Evolutionary conservation across 2,329 filamentous ascomycete genomes (phyloP), one percentile per base, ranked within the genome.

Genomic region (Trichoderma afroharzianum): DNA sequence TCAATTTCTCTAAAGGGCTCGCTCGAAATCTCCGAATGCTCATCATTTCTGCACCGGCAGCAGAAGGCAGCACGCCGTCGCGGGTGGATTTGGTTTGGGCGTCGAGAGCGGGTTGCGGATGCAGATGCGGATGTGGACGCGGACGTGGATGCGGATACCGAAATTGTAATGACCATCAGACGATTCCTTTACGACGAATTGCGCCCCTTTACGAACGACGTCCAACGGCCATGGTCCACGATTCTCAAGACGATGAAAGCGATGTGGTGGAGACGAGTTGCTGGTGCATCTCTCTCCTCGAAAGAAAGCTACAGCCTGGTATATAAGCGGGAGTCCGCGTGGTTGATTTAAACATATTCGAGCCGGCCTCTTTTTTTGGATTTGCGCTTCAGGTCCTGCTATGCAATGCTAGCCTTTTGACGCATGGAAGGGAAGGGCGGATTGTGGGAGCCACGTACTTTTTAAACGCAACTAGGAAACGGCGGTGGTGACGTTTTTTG

Each of bases 1-100:
- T 86, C 89, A 88, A 81, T 89, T 95, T 81, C 86, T 97, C 79
- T 97, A 86, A 88, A 80, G 73, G 68, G 72, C 71, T 61, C 36
- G 62, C 63, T 47, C 63, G 18, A 50, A 28, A 68, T 63, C 67
- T 36, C 71, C 32, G 59, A 28, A 58, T 50, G 57, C 59, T 71
- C 70, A 28, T 66, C 61, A 26, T 61, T 55, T 62, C 59, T 58
- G 61, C 36, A 24, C 58, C 47, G 43, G 30, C 28, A 58, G 66
- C 63, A 67, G 36, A 68, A 63, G 32, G 58, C 36, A 43, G 68
- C 32, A 53, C 15, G 47, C 55, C 30, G 28, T 30, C 63, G 63
- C 36, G n/a, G 14, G 36, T 18, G 64, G 32, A 36, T 14, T 68
- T 66, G 66, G 4, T 53, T 24, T 57, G n/a, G 32, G 28, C 32